A percentile compares a stretch with the other conserved stretches of the same genome.
phyloP scores from a whole-genome alignment of 495 filamentous ascomycete species.

The Elaphomyces granulatus region DNA sequence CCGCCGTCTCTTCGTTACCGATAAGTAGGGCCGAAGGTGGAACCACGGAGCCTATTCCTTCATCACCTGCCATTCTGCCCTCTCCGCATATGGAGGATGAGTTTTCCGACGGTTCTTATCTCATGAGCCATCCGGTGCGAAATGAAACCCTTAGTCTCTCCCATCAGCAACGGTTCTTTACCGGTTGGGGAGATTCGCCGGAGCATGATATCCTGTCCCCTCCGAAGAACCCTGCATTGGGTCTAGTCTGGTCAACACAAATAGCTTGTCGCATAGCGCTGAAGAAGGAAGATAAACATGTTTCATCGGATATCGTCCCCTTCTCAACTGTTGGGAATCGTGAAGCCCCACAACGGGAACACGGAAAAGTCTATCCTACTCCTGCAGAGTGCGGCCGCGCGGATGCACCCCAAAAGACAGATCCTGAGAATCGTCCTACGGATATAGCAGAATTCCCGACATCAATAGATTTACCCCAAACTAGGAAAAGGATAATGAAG shows the following conservation, averaged over 20 bases:
- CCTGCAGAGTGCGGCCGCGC: too few species aligned
- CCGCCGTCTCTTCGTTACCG: neutral
- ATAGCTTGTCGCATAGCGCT: slow-evolving; percentile 69
- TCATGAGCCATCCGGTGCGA: slow-evolving; percentile 24
- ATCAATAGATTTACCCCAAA: neutral
- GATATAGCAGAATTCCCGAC: neutral
- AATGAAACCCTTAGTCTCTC: slow-evolving; percentile 50
- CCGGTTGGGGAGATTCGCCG: slow-evolving; percentile 69
- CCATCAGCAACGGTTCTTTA: slow-evolving; percentile 88
- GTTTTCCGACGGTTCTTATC: slow-evolving; percentile 26
- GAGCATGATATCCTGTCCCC: slow-evolving; percentile 4
- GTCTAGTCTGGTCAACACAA: slow-evolving; percentile 82
- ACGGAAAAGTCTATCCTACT: neutral
- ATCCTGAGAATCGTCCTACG: neutral
- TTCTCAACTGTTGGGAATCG: neutral
- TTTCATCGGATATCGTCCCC: slow-evolving; percentile 1
- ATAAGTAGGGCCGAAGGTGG: neutral
- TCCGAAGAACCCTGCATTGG: slow-evolving; percentile 74
- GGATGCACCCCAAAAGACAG: neutral
- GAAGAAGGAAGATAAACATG: slow-evolving; percentile 36
- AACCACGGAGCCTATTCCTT: slow-evolving; percentile 12
- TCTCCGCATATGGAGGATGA: slow-evolving; percentile 23
- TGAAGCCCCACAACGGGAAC: slow-evolving; percentile 1
- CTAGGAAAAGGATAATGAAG: slow-evolving; percentile 48
- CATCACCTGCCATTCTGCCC: slow-evolving; percentile 15